Evolutionary conservation across 1,139 yeast genomes (phyloP).

Genomic region (Spencermartinsiella ligniputridi): DNA sequence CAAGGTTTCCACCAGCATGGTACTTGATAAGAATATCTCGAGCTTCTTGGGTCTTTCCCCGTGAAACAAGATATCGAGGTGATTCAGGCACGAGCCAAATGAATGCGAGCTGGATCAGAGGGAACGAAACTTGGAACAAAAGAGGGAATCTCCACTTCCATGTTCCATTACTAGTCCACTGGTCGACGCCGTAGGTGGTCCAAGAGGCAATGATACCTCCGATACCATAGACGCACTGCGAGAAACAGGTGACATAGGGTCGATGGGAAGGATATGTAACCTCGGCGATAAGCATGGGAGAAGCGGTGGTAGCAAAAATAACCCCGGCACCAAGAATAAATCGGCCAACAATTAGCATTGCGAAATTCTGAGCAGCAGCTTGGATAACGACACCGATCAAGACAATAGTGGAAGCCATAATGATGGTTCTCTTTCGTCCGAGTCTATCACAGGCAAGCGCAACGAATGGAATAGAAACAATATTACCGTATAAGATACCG

Average conservation of each 20-base stretch:
- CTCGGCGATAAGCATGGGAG: constrained; percentile 32
- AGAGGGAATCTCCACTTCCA: constrained; percentile 40
- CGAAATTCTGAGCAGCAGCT: constrained; percentile 11
- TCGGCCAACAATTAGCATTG: constrained; percentile 37
- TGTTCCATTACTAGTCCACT: constrained; percentile 17
- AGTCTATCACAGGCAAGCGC: constrained; percentile 4
- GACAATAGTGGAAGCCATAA: constrained; percentile 7
- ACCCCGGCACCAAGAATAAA: constrained; percentile 18
- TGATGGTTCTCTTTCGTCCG: constrained; percentile 9
- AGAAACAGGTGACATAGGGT: constrained; percentile 42
- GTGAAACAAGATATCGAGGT: constrained; percentile 47
- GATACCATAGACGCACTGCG: constrained; percentile 48
- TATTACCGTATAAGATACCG: constrained; percentile 47
- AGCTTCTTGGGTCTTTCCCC: constrained; percentile 46
- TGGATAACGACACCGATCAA: constrained; percentile 12
- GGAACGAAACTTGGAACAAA: constrained; percentile 3
- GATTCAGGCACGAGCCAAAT: constrained; percentile 40
- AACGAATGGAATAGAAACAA: constrained; percentile 2
- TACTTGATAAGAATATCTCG: constrained; percentile 35
- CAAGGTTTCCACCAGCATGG: constrained; percentile 20
- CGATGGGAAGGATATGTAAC: constrained; percentile 42
- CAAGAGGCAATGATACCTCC: constrained; percentile 53
- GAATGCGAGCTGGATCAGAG: constrained; percentile 3
- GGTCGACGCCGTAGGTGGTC: constrained; percentile 35
- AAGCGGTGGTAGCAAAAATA: constrained; percentile 28